phyloP scores from a whole-genome alignment of 257 asterid genomes.

The Plantago major region DNA sequence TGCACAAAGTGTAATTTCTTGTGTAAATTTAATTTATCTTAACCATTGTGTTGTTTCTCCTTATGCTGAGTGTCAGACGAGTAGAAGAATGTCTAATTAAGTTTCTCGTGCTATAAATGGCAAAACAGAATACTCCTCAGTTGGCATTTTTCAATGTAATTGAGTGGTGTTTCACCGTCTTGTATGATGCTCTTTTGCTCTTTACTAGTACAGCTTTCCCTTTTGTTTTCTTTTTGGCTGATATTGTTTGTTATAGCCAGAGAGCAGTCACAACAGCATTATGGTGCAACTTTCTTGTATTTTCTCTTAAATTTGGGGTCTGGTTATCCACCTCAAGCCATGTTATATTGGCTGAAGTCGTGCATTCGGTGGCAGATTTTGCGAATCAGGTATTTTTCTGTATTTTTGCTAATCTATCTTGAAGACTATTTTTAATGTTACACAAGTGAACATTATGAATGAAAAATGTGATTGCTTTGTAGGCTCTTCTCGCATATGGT shows the following conservation, averaged over 20 bases:
- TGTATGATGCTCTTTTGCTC: slow-evolving; percentile 8
- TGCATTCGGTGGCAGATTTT: slow-evolving; percentile 91
- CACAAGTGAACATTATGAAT: no score
- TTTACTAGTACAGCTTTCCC: slow-evolving; percentile 12
- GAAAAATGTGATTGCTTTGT: slow-evolving; percentile 17
- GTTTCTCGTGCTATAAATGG: no score
- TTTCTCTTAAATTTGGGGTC: slow-evolving; percentile 94
- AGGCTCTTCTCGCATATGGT: slow-evolving; percentile 98
- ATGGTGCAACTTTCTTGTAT: slow-evolving; percentile 93
- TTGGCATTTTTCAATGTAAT: slow-evolving; percentile 6
- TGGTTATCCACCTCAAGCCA: slow-evolving; percentile 93
- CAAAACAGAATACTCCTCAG: no score
- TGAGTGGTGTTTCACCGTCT: slow-evolving; percentile 5
- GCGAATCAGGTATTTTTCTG: slow-evolving; percentile 73
- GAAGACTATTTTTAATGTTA: background rate
- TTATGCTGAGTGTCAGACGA: background rate
- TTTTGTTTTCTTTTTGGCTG: slow-evolving; percentile 16
- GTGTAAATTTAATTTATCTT: no score
- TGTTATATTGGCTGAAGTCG: slow-evolving; percentile 88
- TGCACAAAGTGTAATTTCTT: no score
- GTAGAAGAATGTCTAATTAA: background rate
- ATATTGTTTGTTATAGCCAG: slow-evolving; percentile 49
- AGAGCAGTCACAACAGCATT: slow-evolving; percentile 96
- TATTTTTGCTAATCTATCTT: background rate
- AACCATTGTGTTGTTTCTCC: background rate